Evolutionary conservation across 192 early-diverging fungal genomes (phyloP).

Genomic region (Coemansia sp.): DNA sequence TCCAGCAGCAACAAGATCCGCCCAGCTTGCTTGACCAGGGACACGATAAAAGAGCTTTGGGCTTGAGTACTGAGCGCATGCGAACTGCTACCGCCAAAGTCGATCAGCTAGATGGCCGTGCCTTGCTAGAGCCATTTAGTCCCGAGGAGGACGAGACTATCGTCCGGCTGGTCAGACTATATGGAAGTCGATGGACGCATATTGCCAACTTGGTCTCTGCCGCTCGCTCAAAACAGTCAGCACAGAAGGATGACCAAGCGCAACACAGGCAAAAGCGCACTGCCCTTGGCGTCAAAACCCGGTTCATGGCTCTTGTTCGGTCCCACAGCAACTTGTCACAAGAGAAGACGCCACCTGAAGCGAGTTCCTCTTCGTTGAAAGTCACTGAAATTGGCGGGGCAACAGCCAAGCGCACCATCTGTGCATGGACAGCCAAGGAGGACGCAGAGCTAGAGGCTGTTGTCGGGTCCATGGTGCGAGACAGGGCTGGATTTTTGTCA

Average conservation of each 20-base stretch:
- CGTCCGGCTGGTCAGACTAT: constrained; percentile 19
- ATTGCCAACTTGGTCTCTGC: constrained; percentile 25
- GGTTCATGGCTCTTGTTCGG: not conserved
- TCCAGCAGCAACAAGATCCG: constrained; percentile 9
- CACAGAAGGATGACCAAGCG: not conserved
- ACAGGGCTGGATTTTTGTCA: constrained; percentile 12
- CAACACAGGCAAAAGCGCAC: not conserved
- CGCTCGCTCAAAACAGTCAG: not conserved
- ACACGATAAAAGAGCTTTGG: not conserved
- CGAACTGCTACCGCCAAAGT: not conserved
- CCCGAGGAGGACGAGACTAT: constrained; percentile 25
- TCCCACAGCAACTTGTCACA: not conserved
- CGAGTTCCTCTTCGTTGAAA: not conserved
- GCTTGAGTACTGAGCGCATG: not conserved
- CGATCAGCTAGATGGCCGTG: constrained; percentile 5
- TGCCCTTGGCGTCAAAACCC: not conserved
- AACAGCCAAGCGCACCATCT: not conserved
- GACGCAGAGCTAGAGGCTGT: constrained; percentile 12
- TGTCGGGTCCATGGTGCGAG: constrained; percentile 9
- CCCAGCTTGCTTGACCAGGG: not conserved
- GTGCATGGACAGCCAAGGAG: constrained; percentile 25
- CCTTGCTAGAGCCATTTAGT: constrained; percentile 16
- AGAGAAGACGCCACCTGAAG: not conserved
- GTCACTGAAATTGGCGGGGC: not conserved
- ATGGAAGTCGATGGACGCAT: constrained; percentile 21